phyloP scores from a whole-genome alignment of 768 basidiomycete species.

The Amylocystis lapponica region DNA sequence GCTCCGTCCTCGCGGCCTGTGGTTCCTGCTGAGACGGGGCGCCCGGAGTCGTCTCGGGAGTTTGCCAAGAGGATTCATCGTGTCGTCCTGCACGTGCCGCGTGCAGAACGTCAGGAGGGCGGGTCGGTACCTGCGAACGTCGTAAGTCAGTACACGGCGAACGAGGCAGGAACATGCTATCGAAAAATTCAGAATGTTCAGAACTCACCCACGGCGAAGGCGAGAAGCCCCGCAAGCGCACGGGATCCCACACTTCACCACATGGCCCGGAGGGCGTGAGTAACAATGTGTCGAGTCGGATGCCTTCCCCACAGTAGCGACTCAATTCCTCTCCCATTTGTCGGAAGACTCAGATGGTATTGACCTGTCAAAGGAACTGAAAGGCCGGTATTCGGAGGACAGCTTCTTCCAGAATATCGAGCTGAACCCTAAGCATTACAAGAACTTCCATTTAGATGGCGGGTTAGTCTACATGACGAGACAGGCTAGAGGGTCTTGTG shows the following conservation, averaged over 20 bases:
- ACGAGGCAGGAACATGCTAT: neutral
- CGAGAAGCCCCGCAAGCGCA: neutral
- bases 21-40: neutral
- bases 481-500: constrained; percentile 13
- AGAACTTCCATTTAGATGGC: constrained; percentile 21
- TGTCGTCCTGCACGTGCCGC: constrained; percentile 6
- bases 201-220: neutral
- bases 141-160: no score
- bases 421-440: constrained; percentile 13
- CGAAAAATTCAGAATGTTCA: neutral
- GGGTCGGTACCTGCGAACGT: no score
- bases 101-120: constrained; percentile 7
- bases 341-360: neutral
- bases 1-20: neutral
- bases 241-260: neutral
- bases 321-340: neutral
- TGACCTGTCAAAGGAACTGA: constrained; percentile 7
- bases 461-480: constrained; percentile 16
- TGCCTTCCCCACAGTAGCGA: neutral
- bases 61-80: constrained; percentile 4
- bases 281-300: no score
- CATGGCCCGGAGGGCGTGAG: neutral
- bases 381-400: constrained; percentile 23
- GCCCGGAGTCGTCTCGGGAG: constrained; percentile 3
- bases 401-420: constrained; percentile 25